Evolutionary conservation across 441 rosid species (phyloP), one percentile per base, ranked within the genome.

Genomic region (Manihot esculenta): DNA sequence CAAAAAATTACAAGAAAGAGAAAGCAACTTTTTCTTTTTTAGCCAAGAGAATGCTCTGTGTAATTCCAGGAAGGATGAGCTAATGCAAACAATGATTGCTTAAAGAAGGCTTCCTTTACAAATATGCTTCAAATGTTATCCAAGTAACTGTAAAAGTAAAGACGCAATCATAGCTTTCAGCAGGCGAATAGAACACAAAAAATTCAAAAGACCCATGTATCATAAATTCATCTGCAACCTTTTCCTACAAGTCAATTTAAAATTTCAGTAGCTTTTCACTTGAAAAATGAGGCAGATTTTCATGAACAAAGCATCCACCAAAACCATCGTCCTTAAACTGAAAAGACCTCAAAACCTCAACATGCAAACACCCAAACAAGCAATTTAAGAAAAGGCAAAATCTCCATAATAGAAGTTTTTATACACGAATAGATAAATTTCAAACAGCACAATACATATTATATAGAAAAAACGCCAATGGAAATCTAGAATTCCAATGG

Each of bases 311-410:
- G 42, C 7, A 5, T 38, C 20, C 55, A 38, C 63, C 50, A 68
- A 27, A 68, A 1, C 24, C 26, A 42, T 41, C 26, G 10, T 42
- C 9, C 23, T 23, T 9, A 5, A 18, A 26, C 8, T 9, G 1
- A 13, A 26, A 24, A 54, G n/a, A 23, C 21, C 12, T 54, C 56
- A 53, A n/a, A n/a, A 55, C 53, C 26, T 12, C 45, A 23, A 44
- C 23, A 47, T 42, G 27, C 61, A 41, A 71, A 63, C 44, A 26
- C 41, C 62, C 17, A 45, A 24, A 68, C 51, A 56, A 59, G 56
- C 51, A 68, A 55, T 42, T 55, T 55, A 38, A 38, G 27, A 18
- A 26, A 47, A 17, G 20, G 5, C 20, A 65, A 33, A 64, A 3
- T 15, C 21, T n/a, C 26, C 11, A 10, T 7, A 17, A 53, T 6